Percentiles rank a stretch among this genome's conserved stretches.
Evolutionary conservation across 73 alveolate genomes (phyloP).

Genomic region (Tetrahymena malaccensis): DNA sequence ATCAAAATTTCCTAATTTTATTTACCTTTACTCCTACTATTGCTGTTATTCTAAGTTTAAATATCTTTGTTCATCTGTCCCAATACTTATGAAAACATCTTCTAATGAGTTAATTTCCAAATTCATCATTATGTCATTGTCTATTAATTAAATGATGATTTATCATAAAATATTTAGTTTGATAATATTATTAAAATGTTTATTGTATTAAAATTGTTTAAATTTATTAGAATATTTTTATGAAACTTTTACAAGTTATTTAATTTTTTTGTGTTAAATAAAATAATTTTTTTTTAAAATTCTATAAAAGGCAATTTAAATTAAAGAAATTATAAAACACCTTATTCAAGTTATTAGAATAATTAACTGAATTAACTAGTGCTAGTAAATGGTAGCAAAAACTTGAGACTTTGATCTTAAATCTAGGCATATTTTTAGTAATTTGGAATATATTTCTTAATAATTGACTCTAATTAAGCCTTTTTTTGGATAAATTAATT

Average conservation of each 20-base stretch:
- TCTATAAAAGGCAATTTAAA: too few species aligned
- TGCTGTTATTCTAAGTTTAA: not conserved
- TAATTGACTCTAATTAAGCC: not conserved
- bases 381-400: not conserved
- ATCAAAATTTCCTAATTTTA: not conserved
- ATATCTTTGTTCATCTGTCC: not conserved
- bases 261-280: too few species aligned
- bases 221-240: too few species aligned
- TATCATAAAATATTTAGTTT: too few species aligned
- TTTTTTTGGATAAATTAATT: not conserved
- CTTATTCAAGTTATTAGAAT: not conserved
- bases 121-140: not conserved
- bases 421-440: not conserved
- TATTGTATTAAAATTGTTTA: too few species aligned
- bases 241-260: too few species aligned
- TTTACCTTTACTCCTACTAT: not conserved
- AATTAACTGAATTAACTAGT: not conserved
- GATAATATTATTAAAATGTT: not conserved
- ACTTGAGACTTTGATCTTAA: not conserved
- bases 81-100: not conserved
- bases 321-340: not conserved
- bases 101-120: not conserved
- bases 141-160: not conserved
- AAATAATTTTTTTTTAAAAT: too few species aligned
- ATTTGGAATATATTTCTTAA: not conserved